These are phyloP conservation scores for Saturnispora halmiae DNA, from an alignment of 805 yeast species.

Conservation along the genomic window DNA sequence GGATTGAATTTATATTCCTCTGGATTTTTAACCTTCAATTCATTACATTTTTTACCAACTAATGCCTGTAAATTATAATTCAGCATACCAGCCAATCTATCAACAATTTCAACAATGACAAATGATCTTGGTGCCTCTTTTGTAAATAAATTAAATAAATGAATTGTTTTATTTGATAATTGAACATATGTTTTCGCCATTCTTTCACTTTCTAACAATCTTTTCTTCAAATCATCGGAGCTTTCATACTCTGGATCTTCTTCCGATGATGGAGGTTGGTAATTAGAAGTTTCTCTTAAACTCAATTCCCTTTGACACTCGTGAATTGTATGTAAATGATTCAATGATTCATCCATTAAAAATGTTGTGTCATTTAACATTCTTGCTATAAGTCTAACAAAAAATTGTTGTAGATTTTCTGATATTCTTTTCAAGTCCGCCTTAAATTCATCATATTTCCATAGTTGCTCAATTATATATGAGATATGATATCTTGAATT, in stretches of 20 bases:
- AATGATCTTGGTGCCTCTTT: slow-evolving; percentile 81
- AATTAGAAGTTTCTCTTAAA: slow-evolving; percentile 29
- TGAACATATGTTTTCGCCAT: slow-evolving; percentile 78
- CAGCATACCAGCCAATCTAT: slow-evolving; percentile 90
- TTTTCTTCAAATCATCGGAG: slow-evolving; percentile 50
- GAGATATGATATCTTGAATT: slow-evolving; percentile 84
- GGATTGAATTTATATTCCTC: slow-evolving; percentile 81
- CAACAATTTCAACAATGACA: slow-evolving; percentile 81
- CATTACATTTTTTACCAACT: slow-evolving; percentile 92
- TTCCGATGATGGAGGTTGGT: slow-evolving; percentile 24
- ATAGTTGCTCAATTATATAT: slow-evolving; percentile 68
- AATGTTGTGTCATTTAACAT: slow-evolving; percentile 92
- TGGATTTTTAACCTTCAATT: slow-evolving; percentile 76
- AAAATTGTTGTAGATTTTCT: slow-evolving; percentile 63
- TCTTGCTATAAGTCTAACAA: slow-evolving; percentile 86
- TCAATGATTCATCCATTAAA: slow-evolving; percentile 80
- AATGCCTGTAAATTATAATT: slow-evolving; percentile 85
- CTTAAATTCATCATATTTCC: slow-evolving; percentile 66
- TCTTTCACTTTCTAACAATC: slow-evolving; percentile 55
- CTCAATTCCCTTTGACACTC: slow-evolving; percentile 57
- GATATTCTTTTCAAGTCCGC: slow-evolving; percentile 63
- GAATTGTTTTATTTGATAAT: slow-evolving; percentile 73
- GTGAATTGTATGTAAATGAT: slow-evolving; percentile 71
- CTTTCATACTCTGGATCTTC: slow-evolving; percentile 47
- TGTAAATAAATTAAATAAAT: slow-evolving; percentile 71